Evolutionary conservation across 2,329 filamentous ascomycete species (phyloP), one percentile per base, ranked within the genome.

Genomic region (Ophiostoma tasmaniense): DNA sequence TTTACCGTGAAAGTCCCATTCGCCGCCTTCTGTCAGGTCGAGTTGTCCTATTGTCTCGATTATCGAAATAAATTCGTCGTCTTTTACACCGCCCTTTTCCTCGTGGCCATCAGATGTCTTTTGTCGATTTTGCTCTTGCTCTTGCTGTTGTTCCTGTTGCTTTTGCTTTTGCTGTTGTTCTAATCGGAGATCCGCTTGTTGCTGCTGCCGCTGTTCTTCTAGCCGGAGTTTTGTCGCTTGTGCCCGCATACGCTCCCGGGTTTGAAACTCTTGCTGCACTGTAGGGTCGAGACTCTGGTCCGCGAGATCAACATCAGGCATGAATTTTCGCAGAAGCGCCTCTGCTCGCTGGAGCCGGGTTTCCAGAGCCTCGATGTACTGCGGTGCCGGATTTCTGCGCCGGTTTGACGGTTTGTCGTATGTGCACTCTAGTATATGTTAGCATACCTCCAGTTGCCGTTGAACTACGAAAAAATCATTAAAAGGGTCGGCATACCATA

Each of bases 341-440:
- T 97, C 92, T 37, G 92, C 92, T 72, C 92, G 91, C 75, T 93
- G 91, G 67, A 97, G 80, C 72, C 92, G 88, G 73, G 84, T 88
- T 78, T 97, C 93, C 66, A 97, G 82, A 2, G 92, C 92, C 79
- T 97, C 93, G 73, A 97, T 92, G 77, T 97, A 96, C 79, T 96
- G 92, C 22, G 93, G 93, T 33, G 92, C 91, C 28, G 93, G 93
- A 77, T 97, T 97, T 74, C 93, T 88, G 73, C 93, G 87, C 73
- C 93, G 87, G 77, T 97, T 97, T 30, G 93, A 97, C 14, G 93
- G 93, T 77, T 97, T 95, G 76, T 97, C 93, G 79, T 97, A 97
- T 35, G 93, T 96, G 78, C 93, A 97, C 77, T 96, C 93, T 97
- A 2, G 25, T 14, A 25, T 2, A 61, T 28, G 11, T 61, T 30